These are phyloP conservation scores for Chrysochromulina parva DNA, from an alignment of 78 protist genomes.

Conservation along the genomic window DNA sequence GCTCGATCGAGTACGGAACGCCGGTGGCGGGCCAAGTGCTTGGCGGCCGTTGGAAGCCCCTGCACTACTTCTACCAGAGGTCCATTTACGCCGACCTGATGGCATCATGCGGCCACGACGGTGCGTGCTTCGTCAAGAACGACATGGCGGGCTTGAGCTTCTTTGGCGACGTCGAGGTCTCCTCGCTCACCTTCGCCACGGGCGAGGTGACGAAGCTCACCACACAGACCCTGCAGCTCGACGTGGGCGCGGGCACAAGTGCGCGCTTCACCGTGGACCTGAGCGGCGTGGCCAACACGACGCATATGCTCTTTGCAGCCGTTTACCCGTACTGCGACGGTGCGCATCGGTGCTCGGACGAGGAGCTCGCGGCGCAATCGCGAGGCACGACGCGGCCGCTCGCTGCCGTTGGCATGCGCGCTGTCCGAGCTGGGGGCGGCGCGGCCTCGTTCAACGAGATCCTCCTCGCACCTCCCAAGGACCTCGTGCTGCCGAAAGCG, in stretches of 20 bases:
- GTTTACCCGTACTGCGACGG: not conserved
- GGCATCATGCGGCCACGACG: constrained; percentile 38
- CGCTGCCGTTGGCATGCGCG: too few relatives aligned
- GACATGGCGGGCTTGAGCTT: not conserved
- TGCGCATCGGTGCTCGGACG: not conserved
- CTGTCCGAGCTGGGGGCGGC: not conserved
- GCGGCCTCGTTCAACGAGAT: not conserved
- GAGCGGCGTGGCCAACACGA: not conserved
- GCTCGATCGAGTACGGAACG: constrained; percentile 56
- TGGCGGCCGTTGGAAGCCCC: constrained; percentile 63
- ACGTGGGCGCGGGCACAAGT: not conserved
- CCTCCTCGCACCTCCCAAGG: not conserved
- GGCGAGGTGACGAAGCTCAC: not conserved
- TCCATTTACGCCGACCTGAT: constrained; percentile 27
- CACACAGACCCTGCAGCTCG: not conserved
- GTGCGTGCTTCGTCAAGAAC: constrained; percentile 28
- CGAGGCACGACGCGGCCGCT: not conserved
- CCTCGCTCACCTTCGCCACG: not conserved
- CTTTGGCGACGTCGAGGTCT: not conserved
- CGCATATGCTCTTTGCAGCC: not conserved
- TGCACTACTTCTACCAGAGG: constrained; percentile 11
- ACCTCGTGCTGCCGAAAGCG: not conserved
- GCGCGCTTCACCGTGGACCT: not conserved
- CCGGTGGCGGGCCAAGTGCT: constrained; percentile 28
- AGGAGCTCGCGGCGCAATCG: too few relatives aligned